Base-by-base conservation (phyloP, 1,284 basidiomycete genomes). In the Agaricales sp. region DNA sequence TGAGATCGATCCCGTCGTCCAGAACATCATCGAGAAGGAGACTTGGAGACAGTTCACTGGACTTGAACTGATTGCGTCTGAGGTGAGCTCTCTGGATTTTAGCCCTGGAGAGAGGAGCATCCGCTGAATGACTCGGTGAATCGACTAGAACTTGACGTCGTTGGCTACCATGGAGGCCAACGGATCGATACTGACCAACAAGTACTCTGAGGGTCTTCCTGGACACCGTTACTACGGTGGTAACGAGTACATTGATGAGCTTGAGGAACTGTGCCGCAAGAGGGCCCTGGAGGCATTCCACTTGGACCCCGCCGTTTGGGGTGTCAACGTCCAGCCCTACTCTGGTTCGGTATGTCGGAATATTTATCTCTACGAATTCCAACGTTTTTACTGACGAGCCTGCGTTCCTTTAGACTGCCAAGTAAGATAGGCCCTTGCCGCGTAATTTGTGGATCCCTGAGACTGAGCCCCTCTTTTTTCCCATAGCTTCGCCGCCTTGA, bases 321-420 rank as follows among this genome's bases (percentile, higher is more conserved):
- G 96, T 61, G 94, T 99, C 68, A 99, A 99, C 65, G 96, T 99
- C 54, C 96, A 99, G 73, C 96, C 96, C 16, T 99, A 99, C 75
- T 97, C 93, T 61, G 94, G 91, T 59, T 81, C 86, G 56, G 82
- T 83, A 65, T 66, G 86, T 80, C 46, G 50, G 56, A 54, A 22
- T 49, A 24, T 22, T 3, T 48, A 47, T 19, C 44, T 53, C 19
- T 6, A n/a, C 39, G 6, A 8, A 35, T 35, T 35, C n/a, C 19
- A 43, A 16, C 18, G 4, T 41, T 41, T 41, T 41, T 41, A 16
- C 26, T 30, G 26, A 30, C 30, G 16, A 43, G 51, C 50, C 23
- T 47, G 20, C 43, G 46, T 44, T 50, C 43, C 60, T 45, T n/a
- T 57, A 85, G 77, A 94, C 89, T 48, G 88, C 87, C 61, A 93